Evolutionary conservation across 192 early-diverging fungal genomes (phyloP), one percentile per base, ranked within the genome.

Genomic region (Piromyces finnis): DNA sequence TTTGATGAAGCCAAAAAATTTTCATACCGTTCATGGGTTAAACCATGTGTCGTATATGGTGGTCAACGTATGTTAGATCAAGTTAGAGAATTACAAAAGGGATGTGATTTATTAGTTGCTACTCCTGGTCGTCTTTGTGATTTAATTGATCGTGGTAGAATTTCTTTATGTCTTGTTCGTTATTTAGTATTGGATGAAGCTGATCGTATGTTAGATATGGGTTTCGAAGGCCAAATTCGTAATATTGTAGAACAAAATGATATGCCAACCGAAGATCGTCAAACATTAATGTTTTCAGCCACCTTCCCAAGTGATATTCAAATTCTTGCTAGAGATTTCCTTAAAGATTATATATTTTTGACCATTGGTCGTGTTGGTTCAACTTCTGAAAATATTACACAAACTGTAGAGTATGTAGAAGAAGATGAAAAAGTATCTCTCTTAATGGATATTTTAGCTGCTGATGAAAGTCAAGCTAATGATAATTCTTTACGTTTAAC

Each of bases 121-220:
- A 99, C 98, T 3, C 98, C 98, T 0, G 98, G 98, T 17, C 94
- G 98, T 59, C 81, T 99, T 27, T 91, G 92, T 29, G 94, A 95
- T 80, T 86, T 94, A 85, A 81, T 94, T 29, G 92, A 97, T 82
- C 92, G 94, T 77, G 91, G 91, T 11, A 86, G 90, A 80, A 83
- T 98, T 79, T 90, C 91, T 29, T 90, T 99, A 29, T 80, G 84
- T 28, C 86, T 87, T 82, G 91, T 98, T 84, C 88, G 90, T 80
- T 95, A 91, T 83, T 87, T 79, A 32, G 78, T 79, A 39, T 39
- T 79, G 26, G 78, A 79, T 39, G 78, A 79, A 39, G 78, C 78
- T n/a, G 78, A 79, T 39, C 78, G 78, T 39, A 79, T 79, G 78
- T 39, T 79, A n/a, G 78, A 79, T 39, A 32, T 79, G 79, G 78